Evolutionary conservation across 495 filamentous ascomycete genomes (phyloP).

Genomic region (Staphylotrichum longicolle): DNA sequence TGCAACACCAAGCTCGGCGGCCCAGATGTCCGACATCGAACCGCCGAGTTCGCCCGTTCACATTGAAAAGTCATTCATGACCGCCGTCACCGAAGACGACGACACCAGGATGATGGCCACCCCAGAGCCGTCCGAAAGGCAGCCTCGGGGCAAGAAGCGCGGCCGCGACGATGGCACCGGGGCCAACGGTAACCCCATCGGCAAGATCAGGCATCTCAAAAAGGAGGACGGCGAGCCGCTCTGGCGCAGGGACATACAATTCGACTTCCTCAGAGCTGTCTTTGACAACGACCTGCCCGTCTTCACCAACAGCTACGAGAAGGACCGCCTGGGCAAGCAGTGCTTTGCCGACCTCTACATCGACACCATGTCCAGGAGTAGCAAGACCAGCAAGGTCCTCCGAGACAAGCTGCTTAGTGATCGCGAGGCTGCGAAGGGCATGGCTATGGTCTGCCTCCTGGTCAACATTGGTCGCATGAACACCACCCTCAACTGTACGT

Average conservation of each 20-base stretch:
- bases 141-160: constrained; percentile 36
- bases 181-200: constrained; percentile 53
- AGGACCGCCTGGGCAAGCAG: constrained; percentile 64
- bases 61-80: constrained; percentile 38
- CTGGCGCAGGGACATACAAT: constrained; percentile 97
- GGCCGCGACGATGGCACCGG: constrained; percentile 36
- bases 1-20: constrained; percentile 33
- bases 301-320: constrained; percentile 82
- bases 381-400: constrained; percentile 97
- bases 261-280: constrained; percentile 86
- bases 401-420: constrained; percentile 95
- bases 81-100: constrained; percentile 36
- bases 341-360: constrained; percentile 97
- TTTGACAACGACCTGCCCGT: constrained; percentile 82
- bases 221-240: constrained; percentile 96
- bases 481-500: constrained; percentile 92
- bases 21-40: constrained; percentile 33
- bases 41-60: constrained; percentile 34
- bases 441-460: constrained; percentile 98
- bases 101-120: constrained; percentile 35
- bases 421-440: constrained; percentile 85
- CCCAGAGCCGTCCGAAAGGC: constrained; percentile 35
- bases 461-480: constrained; percentile 99
- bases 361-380: constrained; percentile 96
- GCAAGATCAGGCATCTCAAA: constrained; percentile 93